Base-by-base conservation (phyloP, 2,329 filamentous ascomycete species). In the Pseudofabraea citricarpa region DNA sequence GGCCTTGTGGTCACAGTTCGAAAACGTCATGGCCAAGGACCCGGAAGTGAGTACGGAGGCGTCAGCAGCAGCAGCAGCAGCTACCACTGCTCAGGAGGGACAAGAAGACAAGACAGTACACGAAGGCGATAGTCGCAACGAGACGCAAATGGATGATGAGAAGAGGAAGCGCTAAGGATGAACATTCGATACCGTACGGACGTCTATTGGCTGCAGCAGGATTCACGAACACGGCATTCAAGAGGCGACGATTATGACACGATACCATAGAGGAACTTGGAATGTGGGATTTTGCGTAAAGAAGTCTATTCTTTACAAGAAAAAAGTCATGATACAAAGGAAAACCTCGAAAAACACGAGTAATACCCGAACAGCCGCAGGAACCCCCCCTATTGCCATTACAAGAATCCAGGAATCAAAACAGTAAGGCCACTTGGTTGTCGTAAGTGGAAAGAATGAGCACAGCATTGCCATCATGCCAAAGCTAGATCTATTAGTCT, bases 1-100 rank as follows among this genome's bases (percentile, higher is more conserved):
- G 65, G 90, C 89, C 22, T 75, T 98, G 13, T 98, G 93, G 93
- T 94, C 87, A 29, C 89, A 95, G 59, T 97, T 98, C 60, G 93
- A 98, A 69, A 87, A 84, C 54, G 90, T 97, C 56, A 97, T 96
- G 90, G 87, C 80, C 7, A 87, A 85, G 58, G 77, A 85, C 44
- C 67, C 69, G 3, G 70, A 68, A 10, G n/a, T n/a, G n/a, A n/a
- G n/a, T n/a, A n/a, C n/a, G n/a, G n/a, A n/a, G n/a, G n/a, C n/a
- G n/a, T n/a, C n/a, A n/a, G n/a, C n/a, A n/a, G n/a, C n/a, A n/a
- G n/a, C n/a, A n/a, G n/a, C n/a, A n/a, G 16, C 27, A 15, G 13
- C 27, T 7, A 15, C 13, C 6, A 31, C 13, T 39, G 56, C 59
- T 2, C 51, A 60, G 15, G 58, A 52, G 10, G 53, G 58, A 13